phyloP scores from a whole-genome alignment of 2,329 filamentous ascomycete species.

The Chaetomiaceae sp. region DNA sequence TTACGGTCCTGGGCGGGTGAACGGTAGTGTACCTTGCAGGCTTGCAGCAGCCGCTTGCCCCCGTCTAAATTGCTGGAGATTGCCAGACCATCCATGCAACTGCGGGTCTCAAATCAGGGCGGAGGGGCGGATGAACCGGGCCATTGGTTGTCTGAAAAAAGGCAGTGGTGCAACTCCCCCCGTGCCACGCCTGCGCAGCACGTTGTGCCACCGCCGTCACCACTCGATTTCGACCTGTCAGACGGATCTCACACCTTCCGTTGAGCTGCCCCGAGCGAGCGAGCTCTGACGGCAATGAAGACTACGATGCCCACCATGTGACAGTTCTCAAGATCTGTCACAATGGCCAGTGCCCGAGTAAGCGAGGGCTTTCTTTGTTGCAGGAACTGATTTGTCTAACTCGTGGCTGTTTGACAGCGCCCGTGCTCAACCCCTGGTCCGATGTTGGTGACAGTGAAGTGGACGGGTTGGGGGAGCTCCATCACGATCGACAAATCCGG shows the following conservation, averaged over 20 bases:
- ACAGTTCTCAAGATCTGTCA: no score
- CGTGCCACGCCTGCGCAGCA: constrained; percentile 4
- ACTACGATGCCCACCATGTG: no score
- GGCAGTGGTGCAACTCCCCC: neutral
- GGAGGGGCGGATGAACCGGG: neutral
- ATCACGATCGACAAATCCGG: neutral
- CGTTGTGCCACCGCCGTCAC: neutral
- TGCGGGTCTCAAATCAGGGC: neutral
- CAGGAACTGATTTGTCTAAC: no score
- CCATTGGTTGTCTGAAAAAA: neutral
- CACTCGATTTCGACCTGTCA: neutral
- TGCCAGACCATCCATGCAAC: neutral
- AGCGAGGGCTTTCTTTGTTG: no score
- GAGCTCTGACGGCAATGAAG: no score
- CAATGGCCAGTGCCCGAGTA: no score
- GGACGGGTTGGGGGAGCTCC: neutral
- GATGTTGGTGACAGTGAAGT: neutral
- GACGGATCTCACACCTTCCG: no score
- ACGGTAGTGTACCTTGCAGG: no score
- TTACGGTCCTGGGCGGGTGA: no score
- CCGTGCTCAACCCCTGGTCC: no score
- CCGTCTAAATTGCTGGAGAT: constrained; percentile 1
- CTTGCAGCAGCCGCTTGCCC: neutral
- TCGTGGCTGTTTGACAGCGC: no score
- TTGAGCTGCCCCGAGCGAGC: no score